These are phyloP conservation scores for Epichloe elymi DNA, from an alignment of 2,329 filamentous ascomycete species.

Conservation along the genomic window DNA sequence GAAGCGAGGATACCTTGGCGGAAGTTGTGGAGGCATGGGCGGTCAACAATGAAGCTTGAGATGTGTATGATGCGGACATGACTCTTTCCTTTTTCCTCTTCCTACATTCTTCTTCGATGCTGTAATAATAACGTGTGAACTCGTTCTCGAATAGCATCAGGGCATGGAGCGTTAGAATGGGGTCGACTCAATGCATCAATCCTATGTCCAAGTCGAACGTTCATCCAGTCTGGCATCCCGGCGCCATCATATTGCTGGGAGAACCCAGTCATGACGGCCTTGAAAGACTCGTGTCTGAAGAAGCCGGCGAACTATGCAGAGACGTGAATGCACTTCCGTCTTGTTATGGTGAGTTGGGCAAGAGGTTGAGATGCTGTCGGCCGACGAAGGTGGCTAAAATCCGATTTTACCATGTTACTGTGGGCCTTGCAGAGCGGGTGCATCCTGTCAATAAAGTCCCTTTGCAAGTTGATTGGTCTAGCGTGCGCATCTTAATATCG, in stretches of 20 bases:
- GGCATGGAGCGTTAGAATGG: background rate
- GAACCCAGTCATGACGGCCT: constrained; percentile 7
- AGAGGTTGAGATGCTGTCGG: background rate
- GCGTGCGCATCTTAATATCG: no score
- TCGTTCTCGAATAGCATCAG: background rate
- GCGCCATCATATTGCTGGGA: background rate
- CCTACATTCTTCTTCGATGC: no score
- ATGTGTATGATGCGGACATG: background rate
- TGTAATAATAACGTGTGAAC: no score
- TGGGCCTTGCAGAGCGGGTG: no score
- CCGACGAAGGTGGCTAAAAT: background rate
- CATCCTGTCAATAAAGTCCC: no score
- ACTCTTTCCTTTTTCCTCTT: background rate
- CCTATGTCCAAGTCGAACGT: background rate
- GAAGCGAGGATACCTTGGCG: constrained; percentile 31
- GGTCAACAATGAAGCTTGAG: background rate
- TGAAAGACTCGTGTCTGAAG: constrained; percentile 7
- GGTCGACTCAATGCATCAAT: background rate
- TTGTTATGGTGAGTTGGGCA: background rate
- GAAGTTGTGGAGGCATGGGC: constrained; percentile 25
- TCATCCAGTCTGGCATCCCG: background rate
- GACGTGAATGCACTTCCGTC: background rate
- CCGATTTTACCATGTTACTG: no score
- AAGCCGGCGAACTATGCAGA: constrained; percentile 4
- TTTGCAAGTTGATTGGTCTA: no score